phyloP scores from a whole-genome alignment of 805 yeast genomes.

The Nakazawaea pomicola region DNA sequence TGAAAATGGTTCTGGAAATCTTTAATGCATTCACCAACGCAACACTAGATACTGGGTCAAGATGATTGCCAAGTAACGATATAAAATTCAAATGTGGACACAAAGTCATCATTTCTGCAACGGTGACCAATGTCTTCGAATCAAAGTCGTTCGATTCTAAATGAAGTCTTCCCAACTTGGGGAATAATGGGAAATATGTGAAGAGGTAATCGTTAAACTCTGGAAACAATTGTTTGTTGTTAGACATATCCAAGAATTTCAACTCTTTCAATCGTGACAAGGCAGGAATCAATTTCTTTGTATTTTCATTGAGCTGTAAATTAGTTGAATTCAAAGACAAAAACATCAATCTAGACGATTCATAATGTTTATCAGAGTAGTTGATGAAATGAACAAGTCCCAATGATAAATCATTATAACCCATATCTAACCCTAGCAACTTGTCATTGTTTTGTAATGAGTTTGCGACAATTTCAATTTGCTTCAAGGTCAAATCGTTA shows the following conservation, averaged over 20 bases:
- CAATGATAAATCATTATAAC: conserved; percentile 65
- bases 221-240: conserved; percentile 65
- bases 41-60: conserved; percentile 57
- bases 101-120: conserved; percentile 67
- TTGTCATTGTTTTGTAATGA: conserved; percentile 46
- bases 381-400: conserved; percentile 35
- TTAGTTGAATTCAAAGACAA: conserved; percentile 65
- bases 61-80: conserved; percentile 59
- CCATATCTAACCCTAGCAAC: conserved; percentile 73
- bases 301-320: conserved; percentile 46
- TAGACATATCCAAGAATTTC: conserved; percentile 71
- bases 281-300: conserved; percentile 42
- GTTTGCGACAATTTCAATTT: conserved; percentile 46
- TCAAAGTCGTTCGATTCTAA: conserved; percentile 63
- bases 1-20: conserved; percentile 56
- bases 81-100: conserved; percentile 64
- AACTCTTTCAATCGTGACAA: conserved; percentile 53
- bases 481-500: conserved; percentile 58
- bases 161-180: conserved; percentile 59
- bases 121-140: conserved; percentile 46
- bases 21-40: conserved; percentile 68
- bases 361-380: conserved; percentile 16
- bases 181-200: conserved; percentile 64
- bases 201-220: conserved; percentile 51
- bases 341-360: conserved; percentile 32